Conservation (phyloP, 192 early-diverging fungal genomes). For the Coemansia sp. region DNA sequence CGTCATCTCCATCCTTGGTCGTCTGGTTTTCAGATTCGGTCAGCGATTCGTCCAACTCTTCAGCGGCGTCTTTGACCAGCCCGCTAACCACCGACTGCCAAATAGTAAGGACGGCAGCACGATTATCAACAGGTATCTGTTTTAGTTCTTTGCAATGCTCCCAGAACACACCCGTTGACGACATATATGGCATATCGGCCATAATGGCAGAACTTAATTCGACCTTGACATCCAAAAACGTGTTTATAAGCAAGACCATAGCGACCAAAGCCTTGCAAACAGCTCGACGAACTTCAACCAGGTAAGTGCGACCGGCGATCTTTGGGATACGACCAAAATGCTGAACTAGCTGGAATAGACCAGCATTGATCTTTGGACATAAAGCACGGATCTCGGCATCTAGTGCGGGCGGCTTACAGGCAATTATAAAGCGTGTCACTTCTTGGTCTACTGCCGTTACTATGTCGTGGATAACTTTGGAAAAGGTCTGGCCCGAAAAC, state of each 20-base stretch:
- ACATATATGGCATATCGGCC: slow-evolving; percentile 35
- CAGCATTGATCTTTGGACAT: slow-evolving; percentile 55
- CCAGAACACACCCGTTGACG: slow-evolving; percentile 50
- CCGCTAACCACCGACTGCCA: slow-evolving; percentile 30
- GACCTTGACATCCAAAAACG: slow-evolving; percentile 47
- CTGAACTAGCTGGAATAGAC: slow-evolving; percentile 51
- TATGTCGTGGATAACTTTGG: slow-evolving; percentile 26
- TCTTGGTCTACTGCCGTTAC: slow-evolving; percentile 50
- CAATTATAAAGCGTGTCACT: slow-evolving; percentile 49
- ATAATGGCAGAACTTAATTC: slow-evolving; percentile 26
- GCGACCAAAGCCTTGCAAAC: slow-evolving; percentile 33
- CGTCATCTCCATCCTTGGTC: not conserved
- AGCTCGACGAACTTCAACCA: slow-evolving; percentile 40
- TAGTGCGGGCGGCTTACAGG: slow-evolving; percentile 50
- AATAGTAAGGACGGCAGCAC: slow-evolving; percentile 21
- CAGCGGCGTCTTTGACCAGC: slow-evolving; percentile 43
- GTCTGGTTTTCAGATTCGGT: slow-evolving; percentile 11
- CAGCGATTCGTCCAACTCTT: slow-evolving; percentile 41
- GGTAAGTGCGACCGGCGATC: slow-evolving; percentile 39
- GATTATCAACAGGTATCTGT: slow-evolving; percentile 49
- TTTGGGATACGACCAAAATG: slow-evolving; percentile 35
- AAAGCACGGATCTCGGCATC: slow-evolving; percentile 35
- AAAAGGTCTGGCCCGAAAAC: slow-evolving; percentile 36
- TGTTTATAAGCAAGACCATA: slow-evolving; percentile 35
- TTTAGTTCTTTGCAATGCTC: slow-evolving; percentile 50